These are phyloP conservation scores for Fragilariopsis cylindrus DNA, from an alignment of 108 stramenopile genomes.

Conservation along the genomic window DNA sequence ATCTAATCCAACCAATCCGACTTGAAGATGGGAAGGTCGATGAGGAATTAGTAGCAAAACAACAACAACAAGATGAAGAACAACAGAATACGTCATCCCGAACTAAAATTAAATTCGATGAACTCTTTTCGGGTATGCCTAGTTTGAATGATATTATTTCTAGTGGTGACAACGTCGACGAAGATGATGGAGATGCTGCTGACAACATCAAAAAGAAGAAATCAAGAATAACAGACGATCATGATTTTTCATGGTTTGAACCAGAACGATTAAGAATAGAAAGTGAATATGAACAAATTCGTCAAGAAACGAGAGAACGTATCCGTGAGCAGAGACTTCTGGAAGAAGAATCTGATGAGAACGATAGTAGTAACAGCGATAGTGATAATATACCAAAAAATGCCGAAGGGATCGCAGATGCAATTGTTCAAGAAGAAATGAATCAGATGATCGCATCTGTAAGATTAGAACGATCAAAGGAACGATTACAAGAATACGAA, in stretches of 20 bases:
- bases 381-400: conserved; percentile 13
- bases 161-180: background rate
- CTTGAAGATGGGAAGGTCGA: conserved; percentile 28
- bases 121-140: conserved; percentile 45
- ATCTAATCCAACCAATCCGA: conserved; percentile 25
- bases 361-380: conserved; percentile 1
- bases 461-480: conserved; percentile 22
- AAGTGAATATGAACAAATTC: conserved; percentile 29
- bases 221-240: conserved; percentile 2
- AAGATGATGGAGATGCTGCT: background rate
- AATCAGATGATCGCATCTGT: conserved; percentile 34
- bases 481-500: conserved; percentile 38
- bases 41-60: conserved; percentile 6
- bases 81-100: conserved; percentile 7
- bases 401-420: conserved; percentile 24
- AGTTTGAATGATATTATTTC: conserved; percentile 45
- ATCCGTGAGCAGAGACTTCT: conserved; percentile 27
- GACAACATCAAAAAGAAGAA: conserved; percentile 1
- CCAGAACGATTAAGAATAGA: conserved; percentile 30
- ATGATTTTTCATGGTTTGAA: conserved; percentile 46
- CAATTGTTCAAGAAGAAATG: conserved; percentile 42
- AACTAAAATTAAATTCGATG: conserved; percentile 31
- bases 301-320: conserved; percentile 23
- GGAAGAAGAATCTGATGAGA: conserved; percentile 27
- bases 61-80: conserved; percentile 12